A percentile compares a stretch with the other conserved stretches of the same genome.
Evolutionary conservation across 768 basidiomycete species (phyloP).

Genomic region (Rhizopogon roseolus): DNA sequence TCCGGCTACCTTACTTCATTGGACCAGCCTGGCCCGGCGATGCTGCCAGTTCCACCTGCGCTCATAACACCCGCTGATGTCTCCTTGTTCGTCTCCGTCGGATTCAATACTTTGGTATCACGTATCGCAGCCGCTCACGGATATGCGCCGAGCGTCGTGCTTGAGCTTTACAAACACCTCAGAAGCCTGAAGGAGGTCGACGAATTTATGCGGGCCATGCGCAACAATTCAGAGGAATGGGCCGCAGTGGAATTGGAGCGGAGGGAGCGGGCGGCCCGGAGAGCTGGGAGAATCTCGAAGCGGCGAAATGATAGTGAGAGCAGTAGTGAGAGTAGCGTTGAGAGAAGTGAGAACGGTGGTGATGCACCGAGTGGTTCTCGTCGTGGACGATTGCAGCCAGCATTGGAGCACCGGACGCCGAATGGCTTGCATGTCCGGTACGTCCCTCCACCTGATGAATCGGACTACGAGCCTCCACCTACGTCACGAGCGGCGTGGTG

Average conservation of each 20-base stretch:
- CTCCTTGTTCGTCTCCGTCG: slow-evolving; percentile 15
- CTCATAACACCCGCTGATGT: slow-evolving; percentile 8
- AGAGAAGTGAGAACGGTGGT: too few species aligned
- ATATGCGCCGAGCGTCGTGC: slow-evolving; percentile 36
- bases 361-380: not conserved
- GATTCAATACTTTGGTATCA: slow-evolving; percentile 27
- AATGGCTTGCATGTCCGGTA: slow-evolving; percentile 4
- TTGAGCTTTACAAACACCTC: slow-evolving; percentile 29
- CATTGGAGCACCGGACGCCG: not conserved
- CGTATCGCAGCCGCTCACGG: slow-evolving; percentile 43
- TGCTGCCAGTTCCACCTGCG: not conserved
- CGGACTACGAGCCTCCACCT: slow-evolving; percentile 23
- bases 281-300: not conserved
- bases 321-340: too few species aligned
- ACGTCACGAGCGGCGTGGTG: slow-evolving; percentile 23
- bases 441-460: slow-evolving; percentile 7
- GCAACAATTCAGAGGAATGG: slow-evolving; percentile 28
- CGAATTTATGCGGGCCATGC: slow-evolving; percentile 32
- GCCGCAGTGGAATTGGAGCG: slow-evolving; percentile 7
- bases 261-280: not conserved
- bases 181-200: slow-evolving; percentile 35
- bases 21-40: not conserved
- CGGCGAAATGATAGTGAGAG: slow-evolving; percentile 1
- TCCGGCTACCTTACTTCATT: slow-evolving; percentile 1
- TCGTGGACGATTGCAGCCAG: not conserved